A percentile compares a stretch with the other conserved stretches of the same genome.
These are phyloP conservation scores for Datura wrightii DNA, from an alignment of 257 asterid species.

Conservation along the genomic window DNA sequence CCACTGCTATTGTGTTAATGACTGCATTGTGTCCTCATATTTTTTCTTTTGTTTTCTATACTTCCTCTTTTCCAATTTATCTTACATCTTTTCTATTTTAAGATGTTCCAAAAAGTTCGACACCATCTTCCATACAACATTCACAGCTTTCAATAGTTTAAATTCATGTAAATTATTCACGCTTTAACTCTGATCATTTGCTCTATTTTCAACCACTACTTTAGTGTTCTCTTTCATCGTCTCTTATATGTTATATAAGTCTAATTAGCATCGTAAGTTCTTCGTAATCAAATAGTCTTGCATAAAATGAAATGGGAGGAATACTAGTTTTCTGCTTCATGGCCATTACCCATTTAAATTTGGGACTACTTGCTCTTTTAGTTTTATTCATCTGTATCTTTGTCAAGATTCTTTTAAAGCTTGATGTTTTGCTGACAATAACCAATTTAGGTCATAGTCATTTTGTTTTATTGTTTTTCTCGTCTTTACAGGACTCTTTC, in stretches of 20 bases:
- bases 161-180: neutral
- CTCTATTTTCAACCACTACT: neutral
- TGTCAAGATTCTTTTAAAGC: neutral
- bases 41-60: neutral
- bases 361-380: neutral
- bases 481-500: constrained; percentile 46
- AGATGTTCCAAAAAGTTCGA: neutral
- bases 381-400: constrained; percentile 2
- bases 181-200: neutral
- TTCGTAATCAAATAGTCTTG: neutral
- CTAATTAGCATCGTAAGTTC: neutral
- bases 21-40: neutral
- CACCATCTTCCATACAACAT: neutral
- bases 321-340: neutral
- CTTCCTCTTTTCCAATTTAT: neutral
- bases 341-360: neutral
- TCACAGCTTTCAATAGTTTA: neutral
- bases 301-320: neutral
- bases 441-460: neutral
- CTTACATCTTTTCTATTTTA: neutral
- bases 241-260: neutral
- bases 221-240: constrained; percentile 1
- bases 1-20: neutral
- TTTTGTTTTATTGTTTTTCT: neutral
- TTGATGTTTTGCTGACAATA: neutral